phyloP scores from a whole-genome alignment of 192 early-diverging fungal species.

The Coemansia sp. region DNA sequence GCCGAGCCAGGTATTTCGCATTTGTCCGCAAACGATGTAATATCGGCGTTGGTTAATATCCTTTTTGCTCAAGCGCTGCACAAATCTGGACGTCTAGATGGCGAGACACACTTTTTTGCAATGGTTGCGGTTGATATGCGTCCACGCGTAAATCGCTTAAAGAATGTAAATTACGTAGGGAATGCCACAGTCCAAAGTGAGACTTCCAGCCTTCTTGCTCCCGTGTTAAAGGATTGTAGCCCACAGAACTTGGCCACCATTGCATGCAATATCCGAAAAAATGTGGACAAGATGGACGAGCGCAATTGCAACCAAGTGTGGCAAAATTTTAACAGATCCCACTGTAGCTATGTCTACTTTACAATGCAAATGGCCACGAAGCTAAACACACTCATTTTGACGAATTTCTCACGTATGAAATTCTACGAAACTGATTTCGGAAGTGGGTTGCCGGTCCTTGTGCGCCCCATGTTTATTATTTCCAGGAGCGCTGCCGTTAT shows the following conservation, averaged over 20 bases:
- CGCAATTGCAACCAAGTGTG: not conserved
- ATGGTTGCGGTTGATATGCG: not conserved
- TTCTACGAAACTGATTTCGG: not conserved
- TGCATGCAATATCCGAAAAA: not conserved
- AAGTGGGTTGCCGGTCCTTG: not conserved
- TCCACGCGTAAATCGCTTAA: not conserved
- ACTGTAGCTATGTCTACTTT: not conserved
- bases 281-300: not conserved
- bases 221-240: not conserved
- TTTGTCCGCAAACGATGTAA: conserved; percentile 23
- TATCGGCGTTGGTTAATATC: conserved; percentile 17
- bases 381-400: not conserved
- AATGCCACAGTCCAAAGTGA: not conserved
- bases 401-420: not conserved
- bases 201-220: no score
- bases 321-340: not conserved
- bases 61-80: not conserved
- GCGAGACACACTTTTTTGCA: not conserved
- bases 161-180: not conserved
- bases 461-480: not conserved
- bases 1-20: not conserved
- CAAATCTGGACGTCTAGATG: not conserved
- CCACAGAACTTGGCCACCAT: not conserved
- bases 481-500: not conserved
- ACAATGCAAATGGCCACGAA: not conserved